Base-by-base conservation (phyloP, 2,329 filamentous ascomycete species). In the Eutypella sp. region DNA sequence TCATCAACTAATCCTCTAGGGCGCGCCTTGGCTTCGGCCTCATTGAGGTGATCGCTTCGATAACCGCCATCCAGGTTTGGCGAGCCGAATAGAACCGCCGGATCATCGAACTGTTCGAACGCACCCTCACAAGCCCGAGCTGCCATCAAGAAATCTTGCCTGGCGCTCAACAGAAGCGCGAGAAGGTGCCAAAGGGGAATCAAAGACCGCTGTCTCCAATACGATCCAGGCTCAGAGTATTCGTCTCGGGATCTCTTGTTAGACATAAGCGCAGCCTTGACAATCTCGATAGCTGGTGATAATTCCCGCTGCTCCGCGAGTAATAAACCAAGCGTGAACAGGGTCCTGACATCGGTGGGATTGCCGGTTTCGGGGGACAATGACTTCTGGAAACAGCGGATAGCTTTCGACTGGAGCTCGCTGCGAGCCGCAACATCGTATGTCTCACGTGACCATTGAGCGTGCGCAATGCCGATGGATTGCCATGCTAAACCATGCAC, bases 181-280 rank as follows among this genome's bases (percentile, higher is more conserved):
- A 99, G 75, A 15, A 99, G 75, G 70, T 99, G 93, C 91, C 93
- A 96, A 20, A 96, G 68, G 2, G 91, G 85, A 20, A 97, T 82
- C 27, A 84, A 67, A 6, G 78, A 75, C 40, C 81, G 73, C 61
- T 89, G 83, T 46, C 81, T 75, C 76, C 76, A 81, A 53, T 75
- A 79, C 2, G 71, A 70, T 0, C 75, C 74, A 41, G 72, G 67
- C 34, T 67, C 63, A 4, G 72, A 57, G 37, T 68, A 66, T 38
- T 73, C 71, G 34, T 71, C 68, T 16, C 67, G 68, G 23, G 70
- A 58, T 5, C 71, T 68, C 49, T 76, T 79, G 38, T 75, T 77
- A 4, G 82, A 74, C 37, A 85, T 74, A 37, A 97, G 71, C 0
- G 88, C 88, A 33, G 78, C 77, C 65, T 91, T 95, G 45, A 91